These are phyloP conservation scores for Arthrobotrys sphaeroides DNA, from an alignment of 2,329 filamentous ascomycete species.

Conservation along the genomic window DNA sequence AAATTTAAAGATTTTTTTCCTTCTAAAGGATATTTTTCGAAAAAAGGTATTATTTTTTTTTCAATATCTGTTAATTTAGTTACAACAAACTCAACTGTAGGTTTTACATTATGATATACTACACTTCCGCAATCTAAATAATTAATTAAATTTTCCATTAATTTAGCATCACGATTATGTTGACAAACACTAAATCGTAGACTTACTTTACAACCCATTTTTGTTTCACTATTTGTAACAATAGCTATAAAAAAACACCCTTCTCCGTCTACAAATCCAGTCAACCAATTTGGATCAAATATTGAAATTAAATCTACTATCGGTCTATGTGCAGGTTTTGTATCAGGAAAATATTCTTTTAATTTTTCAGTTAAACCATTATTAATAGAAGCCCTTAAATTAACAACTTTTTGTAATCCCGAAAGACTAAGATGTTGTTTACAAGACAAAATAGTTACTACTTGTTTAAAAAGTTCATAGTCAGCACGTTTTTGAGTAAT, in stretches of 20 bases:
- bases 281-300: not conserved
- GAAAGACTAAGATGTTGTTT: slow-evolving; percentile 18
- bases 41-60: slow-evolving; percentile 44
- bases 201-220: not conserved
- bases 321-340: slow-evolving; percentile 1
- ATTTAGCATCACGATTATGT: slow-evolving; percentile 22
- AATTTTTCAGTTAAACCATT: slow-evolving; percentile 14
- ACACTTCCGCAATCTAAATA: slow-evolving; percentile 18
- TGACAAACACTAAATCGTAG: not conserved
- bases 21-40: slow-evolving; percentile 31
- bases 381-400: slow-evolving; percentile 23
- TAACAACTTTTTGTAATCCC: slow-evolving; percentile 23
- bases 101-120: not conserved
- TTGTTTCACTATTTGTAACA: not conserved
- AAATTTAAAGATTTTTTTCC: slow-evolving; percentile 34
- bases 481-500: not conserved
- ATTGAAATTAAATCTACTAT: not conserved
- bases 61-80: slow-evolving; percentile 26
- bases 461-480: slow-evolving; percentile 17
- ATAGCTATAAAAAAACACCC: slow-evolving; percentile 18
- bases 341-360: slow-evolving; percentile 21
- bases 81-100: not conserved
- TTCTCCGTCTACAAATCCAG: slow-evolving; percentile 14
- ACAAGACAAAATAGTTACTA: not conserved
- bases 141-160: slow-evolving; percentile 19